Conservation (phyloP, 257 asterid genomes). For the Eucommia ulmoides region DNA sequence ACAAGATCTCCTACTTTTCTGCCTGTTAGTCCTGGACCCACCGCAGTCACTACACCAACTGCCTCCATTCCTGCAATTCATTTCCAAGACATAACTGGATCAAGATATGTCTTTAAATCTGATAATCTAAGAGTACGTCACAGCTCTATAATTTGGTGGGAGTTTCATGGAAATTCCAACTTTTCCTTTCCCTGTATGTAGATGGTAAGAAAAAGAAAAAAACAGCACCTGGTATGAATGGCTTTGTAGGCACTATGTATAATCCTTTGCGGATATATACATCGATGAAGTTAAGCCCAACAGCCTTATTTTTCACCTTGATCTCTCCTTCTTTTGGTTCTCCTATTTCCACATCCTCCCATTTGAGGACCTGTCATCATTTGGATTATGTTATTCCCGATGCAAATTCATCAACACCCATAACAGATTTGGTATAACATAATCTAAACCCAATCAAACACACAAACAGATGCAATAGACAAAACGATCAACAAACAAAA, state of each 20-base stretch:
- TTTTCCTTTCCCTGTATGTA: not conserved
- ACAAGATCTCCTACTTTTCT: slow-evolving; percentile 78
- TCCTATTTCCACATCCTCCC: slow-evolving; percentile 93
- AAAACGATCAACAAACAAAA: no score
- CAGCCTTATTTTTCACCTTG: slow-evolving; percentile 71
- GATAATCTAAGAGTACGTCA: no score
- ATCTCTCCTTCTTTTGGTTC: slow-evolving; percentile 95
- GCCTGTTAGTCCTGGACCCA: slow-evolving; percentile 85
- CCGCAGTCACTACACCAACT: slow-evolving; percentile 79
- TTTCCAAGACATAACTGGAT: no score
- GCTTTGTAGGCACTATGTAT: slow-evolving; percentile 61
- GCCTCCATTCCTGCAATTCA: slow-evolving; percentile 86
- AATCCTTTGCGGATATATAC: slow-evolving; percentile 75
- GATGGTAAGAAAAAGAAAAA: not conserved
- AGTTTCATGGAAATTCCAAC: no score
- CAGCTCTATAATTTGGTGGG: no score
- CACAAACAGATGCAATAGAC: no score
- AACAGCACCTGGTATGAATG: slow-evolving; percentile 77
- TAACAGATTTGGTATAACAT: no score
- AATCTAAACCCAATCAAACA: slow-evolving; percentile 1
- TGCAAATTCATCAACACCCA: no score
- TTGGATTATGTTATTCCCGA: no score
- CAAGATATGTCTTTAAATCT: no score
- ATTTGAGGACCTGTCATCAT: slow-evolving; percentile 62
- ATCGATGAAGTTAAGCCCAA: slow-evolving; percentile 91